These are phyloP conservation scores for Phlyctochytrium bullatum DNA, from an alignment of 192 early-diverging fungal genomes.

Conservation along the genomic window DNA sequence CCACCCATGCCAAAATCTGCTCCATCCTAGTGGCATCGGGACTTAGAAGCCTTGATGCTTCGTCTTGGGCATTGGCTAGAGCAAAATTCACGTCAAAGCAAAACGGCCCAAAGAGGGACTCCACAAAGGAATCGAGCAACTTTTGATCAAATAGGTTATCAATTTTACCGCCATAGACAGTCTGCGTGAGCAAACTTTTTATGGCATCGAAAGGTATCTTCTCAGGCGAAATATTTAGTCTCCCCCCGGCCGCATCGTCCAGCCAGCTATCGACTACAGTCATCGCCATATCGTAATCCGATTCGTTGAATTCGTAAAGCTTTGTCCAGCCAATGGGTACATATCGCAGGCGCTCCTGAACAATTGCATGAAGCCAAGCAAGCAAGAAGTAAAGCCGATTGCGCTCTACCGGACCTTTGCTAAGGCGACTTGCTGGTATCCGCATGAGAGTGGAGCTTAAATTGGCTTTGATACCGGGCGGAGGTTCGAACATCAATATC, in stretches of 20 bases:
- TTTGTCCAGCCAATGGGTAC: constrained; percentile 98
- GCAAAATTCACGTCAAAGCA: constrained; percentile 80
- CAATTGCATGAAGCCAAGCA: constrained; percentile 94
- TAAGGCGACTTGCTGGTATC: constrained; percentile 52
- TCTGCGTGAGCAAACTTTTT: constrained; percentile 75
- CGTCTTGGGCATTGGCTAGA: constrained; percentile 53
- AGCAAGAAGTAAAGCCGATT: constrained; percentile 89
- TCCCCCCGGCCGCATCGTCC: constrained; percentile 71
- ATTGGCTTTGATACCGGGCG: constrained; percentile 93
- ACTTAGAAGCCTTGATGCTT: constrained; percentile 45
- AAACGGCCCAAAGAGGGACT: constrained; percentile 71
- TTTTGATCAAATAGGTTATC: constrained; percentile 89
- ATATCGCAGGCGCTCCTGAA: constrained; percentile 95
- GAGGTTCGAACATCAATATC: constrained; percentile 93
- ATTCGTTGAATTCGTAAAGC: constrained; percentile 97
- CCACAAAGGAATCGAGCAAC: constrained; percentile 83
- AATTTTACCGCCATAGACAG: constrained; percentile 96
- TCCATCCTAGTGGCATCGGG: constrained; percentile 86
- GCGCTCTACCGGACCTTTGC: constrained; percentile 80
- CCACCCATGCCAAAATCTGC: constrained; percentile 89
- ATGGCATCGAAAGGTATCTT: constrained; percentile 97
- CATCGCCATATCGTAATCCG: constrained; percentile 90
- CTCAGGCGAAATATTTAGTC: constrained; percentile 88
- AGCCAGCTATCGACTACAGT: constrained; percentile 91
- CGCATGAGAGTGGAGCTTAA: constrained; percentile 76